These are phyloP conservation scores for Penicillium tannophilum DNA, from an alignment of 495 filamentous ascomycete species.

Conservation along the genomic window DNA sequence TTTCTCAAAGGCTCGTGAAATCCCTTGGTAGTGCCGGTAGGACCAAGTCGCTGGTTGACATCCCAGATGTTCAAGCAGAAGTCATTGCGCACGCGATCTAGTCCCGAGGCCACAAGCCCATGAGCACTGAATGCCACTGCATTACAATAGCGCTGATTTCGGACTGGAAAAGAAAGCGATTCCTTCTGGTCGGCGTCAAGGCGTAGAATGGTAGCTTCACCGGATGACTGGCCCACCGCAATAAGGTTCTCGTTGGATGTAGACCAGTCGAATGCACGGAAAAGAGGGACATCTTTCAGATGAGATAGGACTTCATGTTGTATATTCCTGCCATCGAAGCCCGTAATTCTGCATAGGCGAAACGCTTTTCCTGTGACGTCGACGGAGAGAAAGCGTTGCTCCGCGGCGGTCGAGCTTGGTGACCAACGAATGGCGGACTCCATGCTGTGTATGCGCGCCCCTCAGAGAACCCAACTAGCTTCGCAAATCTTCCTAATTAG, in stretches of 20 bases:
- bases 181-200: slow-evolving; percentile 67
- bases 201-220: slow-evolving; percentile 79
- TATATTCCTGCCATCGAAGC: slow-evolving; percentile 58
- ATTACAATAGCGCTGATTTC: slow-evolving; percentile 86
- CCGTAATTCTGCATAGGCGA: slow-evolving; percentile 73
- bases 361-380: slow-evolving; percentile 80
- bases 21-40: slow-evolving; percentile 37
- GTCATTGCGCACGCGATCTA: slow-evolving; percentile 91
- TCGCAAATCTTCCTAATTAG: slow-evolving; percentile 2
- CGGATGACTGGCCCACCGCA: slow-evolving; percentile 81
- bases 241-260: slow-evolving; percentile 74
- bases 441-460: slow-evolving; percentile 41
- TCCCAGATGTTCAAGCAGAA: slow-evolving; percentile 95
- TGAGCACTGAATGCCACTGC: slow-evolving; percentile 83
- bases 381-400: slow-evolving; percentile 77
- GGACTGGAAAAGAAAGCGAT: slow-evolving; percentile 73
- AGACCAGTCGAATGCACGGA: slow-evolving; percentile 96
- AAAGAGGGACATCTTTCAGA: slow-evolving; percentile 77
- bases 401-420: slow-evolving; percentile 66
- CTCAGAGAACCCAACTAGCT: slow-evolving; percentile 3
- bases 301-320: slow-evolving; percentile 70
- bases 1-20: slow-evolving; percentile 65
- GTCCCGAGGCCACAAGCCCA: slow-evolving; percentile 78
- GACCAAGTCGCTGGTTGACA: slow-evolving; percentile 64
- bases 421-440: slow-evolving; percentile 87